Base-by-base conservation (phyloP, 2,329 filamentous ascomycete species). In the Rosellinia necatrix region DNA sequence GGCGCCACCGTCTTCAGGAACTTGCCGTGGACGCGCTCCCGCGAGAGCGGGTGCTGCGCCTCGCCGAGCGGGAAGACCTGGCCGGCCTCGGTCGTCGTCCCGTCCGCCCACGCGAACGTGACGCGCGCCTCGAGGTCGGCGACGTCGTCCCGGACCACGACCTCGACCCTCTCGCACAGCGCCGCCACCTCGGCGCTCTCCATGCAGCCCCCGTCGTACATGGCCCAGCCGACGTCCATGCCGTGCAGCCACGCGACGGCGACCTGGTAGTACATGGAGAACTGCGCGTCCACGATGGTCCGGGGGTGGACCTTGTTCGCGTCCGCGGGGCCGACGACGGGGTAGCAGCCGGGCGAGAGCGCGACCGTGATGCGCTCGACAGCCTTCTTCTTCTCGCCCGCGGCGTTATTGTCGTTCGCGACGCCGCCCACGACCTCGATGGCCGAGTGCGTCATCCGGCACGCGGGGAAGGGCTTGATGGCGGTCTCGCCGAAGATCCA, bases 251-350 rank as follows among this genome's bases (percentile, higher is more conserved):
- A 70, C 9, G 66, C 59, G 13, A 66, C 54, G 8, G 68, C 67
- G n/a, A 67, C 58, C 46, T 68, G 64, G 38, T 66, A 69, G 37
- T 69, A 66, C 49, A 66, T 68, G 53, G 65, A 68, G 55, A 69
- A 68, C 41, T 70, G 68, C 10, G 60, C 68, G 37, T 70, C 67
- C 19, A 68, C 67, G 10, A 61, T 59, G 1, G n/a, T n/a, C n/a
- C n/a, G n/a, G n/a, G 67, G 66, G 10, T 65, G 63, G 3, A 61
- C 32, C 43, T 61, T 68, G 38, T 70, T 69, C 7, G 63, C 53
- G 4, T 59, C 55, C 1, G 57, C 58, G n/a, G 53, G 53, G 13
- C 64, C 62, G 2, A 68, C 61, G 41, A 69, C 62, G 10, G 56
- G 48, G 42, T 64, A 63, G 34, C 64, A 63, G 12, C 57, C 58